These are phyloP conservation scores for Datura wrightii DNA, from an alignment of 257 asterid species.

Conservation along the genomic window DNA sequence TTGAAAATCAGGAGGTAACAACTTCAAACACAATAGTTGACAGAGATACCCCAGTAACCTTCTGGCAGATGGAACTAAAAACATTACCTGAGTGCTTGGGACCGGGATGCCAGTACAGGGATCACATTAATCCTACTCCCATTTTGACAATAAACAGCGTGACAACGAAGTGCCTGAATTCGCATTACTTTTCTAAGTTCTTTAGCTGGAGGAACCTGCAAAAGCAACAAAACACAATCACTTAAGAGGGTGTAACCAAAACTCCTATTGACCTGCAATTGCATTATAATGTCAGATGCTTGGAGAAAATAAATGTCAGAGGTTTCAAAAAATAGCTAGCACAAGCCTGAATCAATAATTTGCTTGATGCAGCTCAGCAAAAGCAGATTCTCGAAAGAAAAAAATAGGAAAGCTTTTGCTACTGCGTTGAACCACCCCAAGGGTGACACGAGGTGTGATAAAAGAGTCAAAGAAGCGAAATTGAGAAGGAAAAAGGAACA, in stretches of 20 bases:
- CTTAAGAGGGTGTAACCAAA: not conserved
- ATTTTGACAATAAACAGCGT: conserved; percentile 76
- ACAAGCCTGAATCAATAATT: conserved; percentile 16
- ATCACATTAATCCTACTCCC: conserved; percentile 89
- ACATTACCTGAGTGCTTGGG: conserved; percentile 94
- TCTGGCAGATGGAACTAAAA: not conserved
- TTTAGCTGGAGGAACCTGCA: conserved; percentile 80
- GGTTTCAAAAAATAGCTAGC: not conserved
- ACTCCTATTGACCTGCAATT: not conserved
- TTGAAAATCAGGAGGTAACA: not conserved
- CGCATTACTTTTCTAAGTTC: conserved; percentile 89
- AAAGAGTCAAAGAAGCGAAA: conserved; percentile 6
- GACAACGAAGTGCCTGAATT: conserved; percentile 98
- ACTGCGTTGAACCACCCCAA: not conserved
- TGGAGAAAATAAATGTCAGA: not conserved
- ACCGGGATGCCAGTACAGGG: conserved; percentile 96
- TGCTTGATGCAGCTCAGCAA: conserved; percentile 9
- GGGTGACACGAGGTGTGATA: not conserved
- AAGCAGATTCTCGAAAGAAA: conserved; percentile 10
- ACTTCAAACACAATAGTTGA: not conserved
- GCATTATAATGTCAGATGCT: not conserved
- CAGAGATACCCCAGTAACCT: not conserved
- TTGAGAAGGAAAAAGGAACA: not conserved
- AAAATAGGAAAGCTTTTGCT: not conserved
- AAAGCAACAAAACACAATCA: conserved; percentile 15